These are phyloP conservation scores for Funneliformis caledonium DNA, from an alignment of 371 early-diverging fungal genomes.

Conservation along the genomic window DNA sequence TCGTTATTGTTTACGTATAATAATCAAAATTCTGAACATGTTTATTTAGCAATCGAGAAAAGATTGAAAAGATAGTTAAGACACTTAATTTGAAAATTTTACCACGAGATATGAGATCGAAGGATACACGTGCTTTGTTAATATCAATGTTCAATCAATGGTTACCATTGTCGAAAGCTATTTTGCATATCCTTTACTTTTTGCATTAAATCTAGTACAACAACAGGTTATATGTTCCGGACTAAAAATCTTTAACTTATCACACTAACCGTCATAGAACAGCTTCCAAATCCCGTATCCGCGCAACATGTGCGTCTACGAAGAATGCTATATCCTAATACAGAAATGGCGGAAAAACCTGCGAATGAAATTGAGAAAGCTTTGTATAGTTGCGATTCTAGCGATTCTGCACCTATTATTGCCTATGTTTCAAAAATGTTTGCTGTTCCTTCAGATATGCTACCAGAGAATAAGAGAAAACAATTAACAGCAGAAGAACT, in stretches of 20 bases:
- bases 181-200: constrained; percentile 50
- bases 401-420: constrained; percentile 64
- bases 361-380: constrained; percentile 64
- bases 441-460: constrained; percentile 70
- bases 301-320: constrained; percentile 88
- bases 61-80: constrained; percentile 90
- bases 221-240: background rate
- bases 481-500: constrained; percentile 88
- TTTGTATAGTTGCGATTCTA: constrained; percentile 61
- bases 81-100: constrained; percentile 84
- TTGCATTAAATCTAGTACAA: background rate
- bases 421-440: constrained; percentile 95
- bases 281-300: constrained; percentile 83
- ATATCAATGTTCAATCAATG: constrained; percentile 83
- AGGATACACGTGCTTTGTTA: constrained; percentile 78
- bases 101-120: constrained; percentile 86
- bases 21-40: background rate
- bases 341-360: constrained; percentile 52
- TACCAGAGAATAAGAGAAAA: constrained; percentile 76
- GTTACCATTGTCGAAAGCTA: constrained; percentile 80
- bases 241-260: constrained; percentile 14
- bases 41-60: constrained; percentile 71
- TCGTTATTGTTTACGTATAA: background rate
- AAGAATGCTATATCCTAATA: constrained; percentile 71
- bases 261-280: constrained; percentile 78